Conservation (phyloP, 2,329 filamentous ascomycete genomes). For the Ophiostoma sp. region DNA sequence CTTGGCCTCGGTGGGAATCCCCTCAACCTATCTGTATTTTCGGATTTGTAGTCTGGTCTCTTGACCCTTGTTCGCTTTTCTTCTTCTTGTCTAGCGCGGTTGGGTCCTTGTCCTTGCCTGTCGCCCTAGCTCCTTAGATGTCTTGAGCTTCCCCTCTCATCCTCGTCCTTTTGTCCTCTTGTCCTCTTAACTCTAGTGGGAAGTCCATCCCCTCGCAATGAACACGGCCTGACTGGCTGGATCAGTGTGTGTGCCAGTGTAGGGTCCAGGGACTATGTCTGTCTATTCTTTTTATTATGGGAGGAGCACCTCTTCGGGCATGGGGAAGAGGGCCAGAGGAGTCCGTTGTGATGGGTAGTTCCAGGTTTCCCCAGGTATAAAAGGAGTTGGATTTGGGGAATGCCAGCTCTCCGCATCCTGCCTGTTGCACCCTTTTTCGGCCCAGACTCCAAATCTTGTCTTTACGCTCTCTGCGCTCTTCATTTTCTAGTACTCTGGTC, state of each 20-base stretch:
- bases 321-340: background rate
- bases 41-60: background rate
- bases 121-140: background rate
- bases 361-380: background rate
- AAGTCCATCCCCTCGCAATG: background rate
- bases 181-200: background rate
- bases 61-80: background rate
- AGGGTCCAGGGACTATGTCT: background rate
- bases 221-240: background rate
- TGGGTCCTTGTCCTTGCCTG: background rate
- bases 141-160: background rate
- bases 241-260: background rate
- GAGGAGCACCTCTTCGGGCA: background rate
- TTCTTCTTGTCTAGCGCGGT: background rate
- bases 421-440: background rate
- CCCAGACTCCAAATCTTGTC: background rate
- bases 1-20: background rate
- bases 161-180: background rate
- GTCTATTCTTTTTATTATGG: background rate
- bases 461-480: background rate
- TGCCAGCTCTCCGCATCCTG: background rate
- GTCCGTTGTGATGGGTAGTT: background rate
- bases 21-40: background rate
- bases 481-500: background rate
- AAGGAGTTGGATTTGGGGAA: background rate